phyloP scores from a whole-genome alignment of 495 filamentous ascomycete species.

The Hamigera avellanea region DNA sequence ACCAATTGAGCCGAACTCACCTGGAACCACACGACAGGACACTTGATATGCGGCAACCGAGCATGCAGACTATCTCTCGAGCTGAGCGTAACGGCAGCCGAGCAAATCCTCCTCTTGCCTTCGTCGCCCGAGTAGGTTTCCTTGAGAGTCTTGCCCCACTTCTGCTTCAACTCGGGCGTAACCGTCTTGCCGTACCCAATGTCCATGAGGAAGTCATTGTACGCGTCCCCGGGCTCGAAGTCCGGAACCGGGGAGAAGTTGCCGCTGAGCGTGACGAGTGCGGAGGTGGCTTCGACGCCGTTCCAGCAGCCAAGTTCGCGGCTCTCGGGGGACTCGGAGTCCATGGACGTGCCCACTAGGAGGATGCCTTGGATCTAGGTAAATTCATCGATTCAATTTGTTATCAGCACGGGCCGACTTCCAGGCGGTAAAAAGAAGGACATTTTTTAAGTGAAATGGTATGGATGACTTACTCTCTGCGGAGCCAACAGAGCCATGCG shows the following conservation, averaged over 20 bases:
- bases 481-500: conserved; percentile 53
- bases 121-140: conserved; percentile 49
- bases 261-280: conserved; percentile 30
- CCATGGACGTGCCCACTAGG: conserved; percentile 51
- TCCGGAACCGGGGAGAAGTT: conserved; percentile 33
- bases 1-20: conserved; percentile 31
- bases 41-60: conserved; percentile 43
- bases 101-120: conserved; percentile 43
- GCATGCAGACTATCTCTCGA: conserved; percentile 47
- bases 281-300: conserved; percentile 15
- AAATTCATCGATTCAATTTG: conserved; percentile 1
- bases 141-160: conserved; percentile 44
- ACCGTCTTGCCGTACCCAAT: conserved; percentile 42
- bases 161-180: conserved; percentile 26
- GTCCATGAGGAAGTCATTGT: conserved; percentile 41
- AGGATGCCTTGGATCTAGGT: conserved; percentile 46
- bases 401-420: too few species aligned
- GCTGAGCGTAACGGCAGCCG: conserved; percentile 44
- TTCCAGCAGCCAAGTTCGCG: conserved; percentile 49
- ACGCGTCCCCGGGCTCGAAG: conserved; percentile 44
- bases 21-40: conserved; percentile 56
- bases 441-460: too few species aligned
- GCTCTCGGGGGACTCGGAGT: conserved; percentile 45
- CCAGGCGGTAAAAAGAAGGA: too few species aligned
- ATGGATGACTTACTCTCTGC: conserved; percentile 28